Evolutionary conservation across 805 yeast genomes (phyloP), one percentile per base, ranked within the genome.

Genomic region (Lachancea waltii): DNA sequence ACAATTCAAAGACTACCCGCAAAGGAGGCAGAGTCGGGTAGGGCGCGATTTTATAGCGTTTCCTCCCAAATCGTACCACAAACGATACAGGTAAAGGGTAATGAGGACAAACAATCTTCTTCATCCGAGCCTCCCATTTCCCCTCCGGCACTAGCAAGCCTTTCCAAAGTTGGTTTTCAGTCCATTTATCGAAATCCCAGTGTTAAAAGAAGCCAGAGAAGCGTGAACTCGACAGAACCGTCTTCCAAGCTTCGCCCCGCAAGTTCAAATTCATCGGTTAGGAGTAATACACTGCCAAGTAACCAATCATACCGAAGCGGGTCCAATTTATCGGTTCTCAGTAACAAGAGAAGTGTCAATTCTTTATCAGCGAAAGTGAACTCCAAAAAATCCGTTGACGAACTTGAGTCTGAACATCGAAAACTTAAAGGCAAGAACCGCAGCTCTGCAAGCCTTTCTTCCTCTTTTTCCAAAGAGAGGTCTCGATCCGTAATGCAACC

Each of bases 1-100:
- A n/a, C 34, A 17, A 21, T 38, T 18, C 38, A 33, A 22, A 16
- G 34, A 15, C 16, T 33, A 4, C 29, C 30, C 9, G 24, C 10
- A 10, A 38, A 33, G 19, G 27, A 17, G 3, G 30, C 16, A 15
- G 34, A 24, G 9, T 20, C 24, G 3, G 18, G 35, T 19, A 38
- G 47, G 19, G 24, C 45, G 3, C 37, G 49, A 26, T 46, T 54
- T 14, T 50, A 54, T 32, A 54, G 59, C 43, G 43, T 56, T 13
- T 51, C 62, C 9, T 55, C 62, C 7, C 58, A 50, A 24, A 49
- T 56, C 26, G 46, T 56, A 7, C 61, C 63, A 4, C 62, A 58
- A 28, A 50, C 55, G 3, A 39, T 56, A 16, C 42, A 15, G 15
- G 28, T 32, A 4, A 20, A n/a, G 7, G 36, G 23, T 13, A 21